Conservation (phyloP, 73 alveolate species). For the Effrenium voratum region DNA sequence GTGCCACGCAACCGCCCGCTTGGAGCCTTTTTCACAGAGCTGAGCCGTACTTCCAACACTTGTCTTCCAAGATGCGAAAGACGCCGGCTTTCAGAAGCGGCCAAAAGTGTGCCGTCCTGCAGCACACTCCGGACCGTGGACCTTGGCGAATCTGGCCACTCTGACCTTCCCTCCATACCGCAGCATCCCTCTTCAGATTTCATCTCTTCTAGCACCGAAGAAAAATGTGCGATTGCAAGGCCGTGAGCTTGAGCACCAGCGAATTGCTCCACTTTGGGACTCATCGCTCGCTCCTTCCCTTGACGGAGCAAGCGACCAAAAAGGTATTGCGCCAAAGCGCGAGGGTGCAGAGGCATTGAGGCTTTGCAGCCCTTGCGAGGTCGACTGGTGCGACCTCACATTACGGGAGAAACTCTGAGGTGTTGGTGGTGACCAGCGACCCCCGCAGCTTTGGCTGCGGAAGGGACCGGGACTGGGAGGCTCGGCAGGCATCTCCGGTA, state of each 20-base stretch:
- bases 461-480: background rate
- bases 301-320: slow-evolving; percentile 15
- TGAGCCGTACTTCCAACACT: too few relatives aligned
- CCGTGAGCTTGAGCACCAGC: slow-evolving; percentile 41
- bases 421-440: background rate
- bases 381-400: background rate
- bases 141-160: background rate
- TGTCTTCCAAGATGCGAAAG: background rate
- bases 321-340: background rate
- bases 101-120: background rate
- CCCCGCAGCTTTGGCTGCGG: background rate
- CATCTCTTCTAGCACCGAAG: background rate
- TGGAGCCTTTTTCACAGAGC: background rate
- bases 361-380: background rate
- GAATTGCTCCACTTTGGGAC: background rate
- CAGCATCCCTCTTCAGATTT: background rate
- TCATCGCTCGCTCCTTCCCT: background rate
- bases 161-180: background rate
- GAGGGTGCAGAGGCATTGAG: too few relatives aligned
- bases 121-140: slow-evolving; percentile 3
- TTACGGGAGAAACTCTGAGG: background rate
- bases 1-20: background rate
- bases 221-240: background rate
- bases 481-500: slow-evolving; percentile 72
- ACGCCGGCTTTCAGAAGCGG: background rate